A percentile compares a stretch with the other conserved stretches of the same genome.
Evolutionary conservation across 495 filamentous ascomycete genomes (phyloP).

Genomic region (Darksidea phi): DNA sequence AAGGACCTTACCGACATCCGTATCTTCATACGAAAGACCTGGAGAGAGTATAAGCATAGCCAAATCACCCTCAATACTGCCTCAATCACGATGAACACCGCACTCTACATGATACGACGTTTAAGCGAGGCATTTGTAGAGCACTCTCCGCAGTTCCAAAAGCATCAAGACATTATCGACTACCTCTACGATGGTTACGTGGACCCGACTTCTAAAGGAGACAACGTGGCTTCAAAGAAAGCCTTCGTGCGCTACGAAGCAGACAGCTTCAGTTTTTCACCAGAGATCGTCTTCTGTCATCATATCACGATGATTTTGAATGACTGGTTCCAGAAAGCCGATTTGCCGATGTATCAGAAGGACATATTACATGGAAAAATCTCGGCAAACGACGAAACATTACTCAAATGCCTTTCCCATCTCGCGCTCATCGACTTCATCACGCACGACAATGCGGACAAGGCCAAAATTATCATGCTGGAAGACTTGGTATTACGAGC

Average conservation of each 20-base stretch:
- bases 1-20: slow-evolving; percentile 12
- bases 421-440: too few species aligned
- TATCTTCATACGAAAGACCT: slow-evolving; percentile 5
- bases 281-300: too few species aligned
- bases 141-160: neutral
- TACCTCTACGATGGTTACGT: neutral
- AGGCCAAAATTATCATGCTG: neutral
- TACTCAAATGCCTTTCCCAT: neutral
- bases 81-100: neutral
- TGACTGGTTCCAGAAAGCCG: neutral
- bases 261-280: too few species aligned
- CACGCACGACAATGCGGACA: neutral
- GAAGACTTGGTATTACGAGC: neutral
- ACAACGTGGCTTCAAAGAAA: too few species aligned
- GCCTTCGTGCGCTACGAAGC: too few species aligned
- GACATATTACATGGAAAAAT: neutral
- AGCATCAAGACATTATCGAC: neutral
- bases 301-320: too few species aligned
- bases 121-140: neutral
- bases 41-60: neutral
- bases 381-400: neutral
- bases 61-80: neutral
- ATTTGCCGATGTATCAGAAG: neutral
- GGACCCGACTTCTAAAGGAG: too few species aligned
- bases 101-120: neutral